phyloP scores from a whole-genome alignment of 345 rosid genomes.

The Aurinia saxatilis region DNA sequence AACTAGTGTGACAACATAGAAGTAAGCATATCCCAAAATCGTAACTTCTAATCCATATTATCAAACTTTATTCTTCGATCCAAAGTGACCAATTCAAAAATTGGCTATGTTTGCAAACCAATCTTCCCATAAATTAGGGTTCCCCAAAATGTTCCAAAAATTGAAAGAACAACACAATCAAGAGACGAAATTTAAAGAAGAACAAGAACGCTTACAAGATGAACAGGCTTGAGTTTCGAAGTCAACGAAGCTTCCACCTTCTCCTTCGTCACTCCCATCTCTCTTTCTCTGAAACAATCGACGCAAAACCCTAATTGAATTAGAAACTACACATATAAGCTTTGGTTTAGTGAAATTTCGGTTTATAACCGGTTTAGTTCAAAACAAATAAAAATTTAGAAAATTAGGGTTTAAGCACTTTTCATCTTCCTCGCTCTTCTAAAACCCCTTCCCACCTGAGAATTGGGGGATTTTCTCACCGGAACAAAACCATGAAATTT shows the following conservation, averaged over 20 bases:
- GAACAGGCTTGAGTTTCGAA: slow-evolving; percentile 63
- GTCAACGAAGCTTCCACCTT: slow-evolving; percentile 69
- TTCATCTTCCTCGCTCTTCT: slow-evolving; percentile 15
- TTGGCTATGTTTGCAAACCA: background rate
- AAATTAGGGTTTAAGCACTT: slow-evolving; percentile 24
- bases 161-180: background rate
- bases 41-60: background rate
- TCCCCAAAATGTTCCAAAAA: too few species aligned
- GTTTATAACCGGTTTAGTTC: background rate
- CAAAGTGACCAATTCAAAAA: background rate
- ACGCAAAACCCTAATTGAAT: slow-evolving; percentile 9
- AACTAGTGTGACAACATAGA: too few species aligned
- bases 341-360: background rate
- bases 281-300: background rate
- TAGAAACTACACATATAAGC: background rate
- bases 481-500: slow-evolving; percentile 27
- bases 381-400: background rate
- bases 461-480: background rate
- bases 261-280: slow-evolving; percentile 81
- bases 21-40: background rate
- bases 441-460: slow-evolving; percentile 8
- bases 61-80: background rate
- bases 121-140: background rate
- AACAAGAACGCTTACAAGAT: slow-evolving; percentile 44
- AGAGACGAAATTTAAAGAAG: slow-evolving; percentile 4